Percentiles rank a stretch among this genome's conserved stretches.
phyloP scores from a whole-genome alignment of 1,284 basidiomycete genomes.

The Phlebopus sp. region DNA sequence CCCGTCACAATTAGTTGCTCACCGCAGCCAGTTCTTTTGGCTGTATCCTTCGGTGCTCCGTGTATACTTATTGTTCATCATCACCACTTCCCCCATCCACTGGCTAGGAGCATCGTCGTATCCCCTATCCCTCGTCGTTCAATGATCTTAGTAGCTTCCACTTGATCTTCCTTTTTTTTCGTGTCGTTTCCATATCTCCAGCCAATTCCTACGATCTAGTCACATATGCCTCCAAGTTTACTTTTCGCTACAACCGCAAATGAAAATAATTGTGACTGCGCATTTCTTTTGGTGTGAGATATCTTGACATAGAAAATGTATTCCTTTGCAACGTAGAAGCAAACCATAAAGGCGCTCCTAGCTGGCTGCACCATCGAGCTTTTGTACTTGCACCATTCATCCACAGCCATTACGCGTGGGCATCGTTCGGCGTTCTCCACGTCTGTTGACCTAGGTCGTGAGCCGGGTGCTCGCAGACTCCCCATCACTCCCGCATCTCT shows the following conservation, averaged over 20 bases:
- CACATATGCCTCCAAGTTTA: too few relatives aligned
- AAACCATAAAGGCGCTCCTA: too few relatives aligned
- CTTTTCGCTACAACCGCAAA: too few relatives aligned
- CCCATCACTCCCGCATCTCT: too few relatives aligned
- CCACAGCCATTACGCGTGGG: constrained; percentile 20
- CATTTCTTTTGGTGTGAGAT: too few relatives aligned
- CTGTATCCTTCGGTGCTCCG: constrained; percentile 45
- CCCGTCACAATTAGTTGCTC: constrained; percentile 13
- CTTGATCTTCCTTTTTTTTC: too few relatives aligned
- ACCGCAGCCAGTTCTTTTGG: constrained; percentile 13
- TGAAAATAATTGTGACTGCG: too few relatives aligned
- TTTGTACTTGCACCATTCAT: not conserved
- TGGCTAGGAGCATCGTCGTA: constrained; percentile 52
- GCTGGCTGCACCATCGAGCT: too few relatives aligned
- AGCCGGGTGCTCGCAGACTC: constrained; percentile 23
- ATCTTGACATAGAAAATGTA: too few relatives aligned
- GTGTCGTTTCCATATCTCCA: too few relatives aligned
- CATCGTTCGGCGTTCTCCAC: constrained; percentile 26
- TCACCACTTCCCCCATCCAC: constrained; percentile 34
- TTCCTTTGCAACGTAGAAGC: too few relatives aligned
- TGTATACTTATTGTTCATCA: constrained; percentile 32
- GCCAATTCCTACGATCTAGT: too few relatives aligned
- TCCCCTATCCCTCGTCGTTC: constrained; percentile 23
- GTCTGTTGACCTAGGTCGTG: constrained; percentile 24
- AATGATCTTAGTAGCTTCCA: not conserved